Evolutionary conservation across 2,329 filamentous ascomycete genomes (phyloP), one percentile per base, ranked within the genome.

Genomic region (Plectosphaerella cucumerina): DNA sequence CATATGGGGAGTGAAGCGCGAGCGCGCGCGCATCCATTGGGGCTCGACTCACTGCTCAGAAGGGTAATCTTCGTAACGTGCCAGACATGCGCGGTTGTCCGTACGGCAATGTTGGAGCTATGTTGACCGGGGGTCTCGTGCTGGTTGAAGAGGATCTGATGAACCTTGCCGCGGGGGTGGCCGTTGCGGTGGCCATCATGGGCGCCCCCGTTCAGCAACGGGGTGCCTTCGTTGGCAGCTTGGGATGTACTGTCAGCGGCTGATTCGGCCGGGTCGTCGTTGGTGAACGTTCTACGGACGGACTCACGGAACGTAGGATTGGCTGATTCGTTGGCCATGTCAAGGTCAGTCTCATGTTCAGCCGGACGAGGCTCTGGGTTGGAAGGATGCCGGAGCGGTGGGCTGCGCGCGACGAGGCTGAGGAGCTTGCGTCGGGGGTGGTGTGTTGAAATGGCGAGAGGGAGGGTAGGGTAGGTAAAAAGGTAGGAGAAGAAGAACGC

Each of bases 41-140:
- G n/a, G n/a, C n/a, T n/a, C n/a, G n/a, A 76, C 79, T 58, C 73
- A 82, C 81, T 82, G 67, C 80, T 83, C 53, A 82, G 61, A 37
- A 84, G 66, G 3, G 80, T 81, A 43, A 78, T 73, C 68, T 84
- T 84, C 59, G 70, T 67, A 55, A 82, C 68, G 57, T 83, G 80
- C 75, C 77, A 82, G 18, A 68, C 60, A 50, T 76, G 71, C 31
- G 77, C 77, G 9, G 73, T 65, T 55, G 66, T 71, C 53, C 70
- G 72, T 22, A 81, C 63, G 50, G 69, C 64, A 20, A 68, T 53
- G 53, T 76, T 80, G 17, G 70, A 57, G 60, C 72, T 78, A 51
- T 82, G 67, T 50, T 68, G 68, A 46, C 81, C 81, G 1, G 80
- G 80, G 1, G 78, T 83, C 53, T 71, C 65, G 21, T 67, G 70